These are phyloP conservation scores for Hansenula lynferdii DNA, from an alignment of 1,139 yeast genomes.

Conservation along the genomic window DNA sequence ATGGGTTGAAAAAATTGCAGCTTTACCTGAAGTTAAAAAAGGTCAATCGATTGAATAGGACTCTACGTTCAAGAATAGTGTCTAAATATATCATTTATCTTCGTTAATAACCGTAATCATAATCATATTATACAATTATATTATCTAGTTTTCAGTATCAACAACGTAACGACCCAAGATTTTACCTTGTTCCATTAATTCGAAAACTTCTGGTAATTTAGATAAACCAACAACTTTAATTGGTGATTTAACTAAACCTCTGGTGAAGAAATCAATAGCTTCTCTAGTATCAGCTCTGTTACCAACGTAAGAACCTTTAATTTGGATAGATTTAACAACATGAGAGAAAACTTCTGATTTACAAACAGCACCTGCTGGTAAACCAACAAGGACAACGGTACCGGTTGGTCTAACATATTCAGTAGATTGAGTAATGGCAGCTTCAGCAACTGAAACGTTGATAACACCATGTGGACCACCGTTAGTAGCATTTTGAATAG, in stretches of 20 bases:
- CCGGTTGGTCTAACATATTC: constrained; percentile 65
- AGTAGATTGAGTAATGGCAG: constrained; percentile 59
- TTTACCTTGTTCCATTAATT: constrained; percentile 66
- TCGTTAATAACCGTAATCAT: not conserved
- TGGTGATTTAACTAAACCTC: constrained; percentile 68
- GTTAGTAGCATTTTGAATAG: constrained; percentile 48
- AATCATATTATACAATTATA: not conserved
- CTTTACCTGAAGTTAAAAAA: constrained; percentile 32
- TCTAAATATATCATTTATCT: not conserved
- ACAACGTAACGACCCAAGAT: constrained; percentile 76
- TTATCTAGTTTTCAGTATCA: constrained; percentile 49
- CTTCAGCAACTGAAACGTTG: constrained; percentile 68
- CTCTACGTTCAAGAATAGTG: too few relatives aligned
- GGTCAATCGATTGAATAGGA: constrained; percentile 21
- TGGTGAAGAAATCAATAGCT: constrained; percentile 66
- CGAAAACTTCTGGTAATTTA: constrained; percentile 56
- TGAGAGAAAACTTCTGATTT: constrained; percentile 59
- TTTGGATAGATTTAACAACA: constrained; percentile 58
- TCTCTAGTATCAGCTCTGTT: constrained; percentile 77
- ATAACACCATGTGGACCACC: constrained; percentile 79
- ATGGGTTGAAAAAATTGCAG: constrained; percentile 36
- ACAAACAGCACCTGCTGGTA: constrained; percentile 70
- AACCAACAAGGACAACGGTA: constrained; percentile 68
- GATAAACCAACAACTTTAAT: constrained; percentile 67
- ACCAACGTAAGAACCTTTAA: constrained; percentile 74